Conservation (phyloP, 1,139 yeast species). For the Candida sp. region DNA sequence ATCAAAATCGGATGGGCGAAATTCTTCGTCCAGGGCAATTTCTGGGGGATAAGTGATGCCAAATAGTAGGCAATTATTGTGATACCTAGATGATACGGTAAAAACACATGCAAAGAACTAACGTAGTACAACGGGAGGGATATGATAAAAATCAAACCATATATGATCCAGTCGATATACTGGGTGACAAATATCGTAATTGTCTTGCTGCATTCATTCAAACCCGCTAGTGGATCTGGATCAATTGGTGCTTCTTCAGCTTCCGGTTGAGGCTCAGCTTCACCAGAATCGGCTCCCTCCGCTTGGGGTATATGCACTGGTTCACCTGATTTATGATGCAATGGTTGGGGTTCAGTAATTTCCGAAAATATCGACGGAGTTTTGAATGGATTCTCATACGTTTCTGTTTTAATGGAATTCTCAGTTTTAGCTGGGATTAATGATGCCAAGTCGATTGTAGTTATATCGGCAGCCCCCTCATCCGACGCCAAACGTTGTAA, state of each 20-base stretch:
- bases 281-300: background rate
- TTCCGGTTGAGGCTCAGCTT: slow-evolving; percentile 4
- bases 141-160: slow-evolving; percentile 40
- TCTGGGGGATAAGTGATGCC: slow-evolving; percentile 48
- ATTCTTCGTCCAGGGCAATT: slow-evolving; percentile 45
- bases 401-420: slow-evolving; percentile 5
- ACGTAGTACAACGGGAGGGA: slow-evolving; percentile 56
- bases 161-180: slow-evolving; percentile 57
- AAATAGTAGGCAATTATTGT: slow-evolving; percentile 54
- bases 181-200: slow-evolving; percentile 39
- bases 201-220: slow-evolving; percentile 12
- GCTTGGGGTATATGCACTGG: slow-evolving; percentile 1
- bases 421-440: slow-evolving; percentile 15
- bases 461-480: slow-evolving; percentile 26
- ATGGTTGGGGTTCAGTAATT: slow-evolving; percentile 17
- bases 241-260: background rate
- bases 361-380: slow-evolving; percentile 6
- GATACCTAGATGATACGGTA: slow-evolving; percentile 62
- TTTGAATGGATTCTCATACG: slow-evolving; percentile 9
- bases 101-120: slow-evolving; percentile 44
- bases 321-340: slow-evolving; percentile 11
- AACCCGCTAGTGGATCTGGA: background rate
- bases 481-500: slow-evolving; percentile 12
- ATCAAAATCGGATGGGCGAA: slow-evolving; percentile 70
- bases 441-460: slow-evolving; percentile 28